These are phyloP conservation scores for Amanita inopinata DNA, from an alignment of 768 basidiomycete genomes.

Conservation along the genomic window DNA sequence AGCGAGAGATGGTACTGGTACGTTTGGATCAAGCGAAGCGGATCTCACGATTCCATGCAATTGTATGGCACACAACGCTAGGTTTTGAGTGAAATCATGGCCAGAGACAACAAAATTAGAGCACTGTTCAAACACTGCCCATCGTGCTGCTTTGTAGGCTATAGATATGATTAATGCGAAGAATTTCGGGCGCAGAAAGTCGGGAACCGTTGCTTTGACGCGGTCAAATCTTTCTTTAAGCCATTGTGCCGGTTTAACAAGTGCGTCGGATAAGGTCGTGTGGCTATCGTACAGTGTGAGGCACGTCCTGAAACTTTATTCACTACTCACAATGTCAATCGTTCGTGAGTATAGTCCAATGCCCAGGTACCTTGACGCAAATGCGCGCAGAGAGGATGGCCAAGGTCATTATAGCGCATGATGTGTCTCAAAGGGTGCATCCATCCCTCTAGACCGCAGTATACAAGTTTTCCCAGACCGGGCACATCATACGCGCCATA, in stretches of 20 bases:
- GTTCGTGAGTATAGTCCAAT: conserved; percentile 71
- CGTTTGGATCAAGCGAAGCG: conserved; percentile 74
- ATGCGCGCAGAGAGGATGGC: conserved; percentile 84
- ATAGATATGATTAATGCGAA: conserved; percentile 87
- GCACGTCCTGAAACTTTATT: not conserved
- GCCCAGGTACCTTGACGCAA: conserved; percentile 88
- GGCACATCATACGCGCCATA: conserved; percentile 82
- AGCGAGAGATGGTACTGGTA: conserved; percentile 72
- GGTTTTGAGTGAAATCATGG: conserved; percentile 81
- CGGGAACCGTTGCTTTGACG: conserved; percentile 62
- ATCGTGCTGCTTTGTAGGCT: conserved; percentile 87
- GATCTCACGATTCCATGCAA: conserved; percentile 89
- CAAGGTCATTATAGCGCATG: conserved; percentile 87
- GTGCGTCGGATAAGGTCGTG: conserved; percentile 50
- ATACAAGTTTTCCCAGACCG: conserved; percentile 61
- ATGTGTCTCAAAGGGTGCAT: conserved; percentile 82
- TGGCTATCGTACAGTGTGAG: conserved; percentile 32
- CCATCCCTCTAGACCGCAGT: conserved; percentile 97
- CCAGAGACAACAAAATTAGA: conserved; percentile 82
- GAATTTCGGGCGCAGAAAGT: conserved; percentile 91
- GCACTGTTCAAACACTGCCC: conserved; percentile 74
- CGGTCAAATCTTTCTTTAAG: conserved; percentile 80
- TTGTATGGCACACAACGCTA: conserved; percentile 78
- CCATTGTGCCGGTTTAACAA: conserved; percentile 72
- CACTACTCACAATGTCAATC: conserved; percentile 57